Conservation (phyloP, 2,329 filamentous ascomycete genomes). For the Stagonosporopsis rhizophila region DNA sequence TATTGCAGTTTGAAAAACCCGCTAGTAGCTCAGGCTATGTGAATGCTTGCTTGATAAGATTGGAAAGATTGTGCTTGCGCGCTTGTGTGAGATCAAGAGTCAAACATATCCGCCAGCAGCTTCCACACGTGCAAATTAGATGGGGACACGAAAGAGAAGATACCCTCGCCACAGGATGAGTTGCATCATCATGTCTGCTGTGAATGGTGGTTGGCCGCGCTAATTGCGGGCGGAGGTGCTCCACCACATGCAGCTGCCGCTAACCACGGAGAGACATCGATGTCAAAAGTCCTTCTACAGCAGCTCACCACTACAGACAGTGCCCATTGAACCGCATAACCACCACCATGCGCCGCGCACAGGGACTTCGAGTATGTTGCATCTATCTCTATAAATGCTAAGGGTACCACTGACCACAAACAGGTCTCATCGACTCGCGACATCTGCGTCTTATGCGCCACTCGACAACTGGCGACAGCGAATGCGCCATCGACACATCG, state of each 20-base stretch:
- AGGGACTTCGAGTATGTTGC: slow-evolving; percentile 36
- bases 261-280: neutral
- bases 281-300: neutral
- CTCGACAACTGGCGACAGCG: slow-evolving; percentile 38
- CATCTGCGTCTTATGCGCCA: slow-evolving; percentile 50
- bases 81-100: neutral
- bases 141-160: neutral
- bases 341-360: slow-evolving; percentile 40
- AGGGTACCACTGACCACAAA: neutral
- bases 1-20: too few species aligned
- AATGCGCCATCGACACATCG: slow-evolving; percentile 36
- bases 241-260: neutral
- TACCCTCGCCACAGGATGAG: neutral
- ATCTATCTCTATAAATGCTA: neutral
- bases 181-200: neutral
- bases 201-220: slow-evolving; percentile 4
- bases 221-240: slow-evolving; percentile 3
- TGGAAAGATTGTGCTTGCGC: too few species aligned
- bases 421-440: slow-evolving; percentile 47
- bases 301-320: slow-evolving; percentile 4
- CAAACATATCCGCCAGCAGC: neutral
- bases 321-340: neutral
- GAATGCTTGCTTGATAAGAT: too few species aligned
- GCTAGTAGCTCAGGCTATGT: too few species aligned
- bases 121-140: neutral